Conservation (phyloP, 2,329 filamentous ascomycete genomes). For the Pseudogymnoascus sp. region DNA sequence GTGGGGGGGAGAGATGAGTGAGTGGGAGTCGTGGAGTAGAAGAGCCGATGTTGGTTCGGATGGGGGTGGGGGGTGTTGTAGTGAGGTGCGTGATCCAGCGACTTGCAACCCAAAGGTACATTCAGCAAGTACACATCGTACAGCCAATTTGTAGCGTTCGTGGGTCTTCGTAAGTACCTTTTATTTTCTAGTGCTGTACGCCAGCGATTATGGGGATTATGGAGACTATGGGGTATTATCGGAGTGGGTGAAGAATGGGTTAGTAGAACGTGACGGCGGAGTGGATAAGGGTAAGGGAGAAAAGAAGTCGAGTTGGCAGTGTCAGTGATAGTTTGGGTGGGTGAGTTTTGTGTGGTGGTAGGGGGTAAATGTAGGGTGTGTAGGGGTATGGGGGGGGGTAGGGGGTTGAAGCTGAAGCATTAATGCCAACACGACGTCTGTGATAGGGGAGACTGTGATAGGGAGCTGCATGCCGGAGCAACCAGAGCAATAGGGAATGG, state of each 20-base stretch:
- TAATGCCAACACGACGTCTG: not conserved
- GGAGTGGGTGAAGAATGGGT: not conserved
- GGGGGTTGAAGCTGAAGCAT: conserved; percentile 4
- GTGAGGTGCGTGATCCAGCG: not conserved
- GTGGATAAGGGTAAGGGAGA: not conserved
- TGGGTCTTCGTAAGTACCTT: not conserved
- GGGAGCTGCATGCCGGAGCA: not conserved
- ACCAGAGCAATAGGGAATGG: not conserved
- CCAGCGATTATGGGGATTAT: not conserved
- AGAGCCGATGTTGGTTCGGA: not conserved
- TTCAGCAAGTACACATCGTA: not conserved
- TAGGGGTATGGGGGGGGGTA: not conserved
- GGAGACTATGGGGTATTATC: not conserved
- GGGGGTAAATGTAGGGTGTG: not conserved
- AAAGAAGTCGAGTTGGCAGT: not conserved
- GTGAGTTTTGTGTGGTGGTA: not conserved
- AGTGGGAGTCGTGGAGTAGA: not conserved
- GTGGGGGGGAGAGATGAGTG: not conserved
- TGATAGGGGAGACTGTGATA: not conserved
- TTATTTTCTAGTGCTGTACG: not conserved
- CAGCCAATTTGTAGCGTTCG: not conserved
- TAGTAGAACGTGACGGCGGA: not conserved
- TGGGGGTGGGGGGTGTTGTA: not conserved
- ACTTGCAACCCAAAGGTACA: not conserved
- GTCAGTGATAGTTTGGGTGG: not conserved